Percentiles rank a stretch among this genome's conserved stretches.
phyloP scores from a whole-genome alignment of 1,284 basidiomycete genomes.

The Vanrija sp. region DNA sequence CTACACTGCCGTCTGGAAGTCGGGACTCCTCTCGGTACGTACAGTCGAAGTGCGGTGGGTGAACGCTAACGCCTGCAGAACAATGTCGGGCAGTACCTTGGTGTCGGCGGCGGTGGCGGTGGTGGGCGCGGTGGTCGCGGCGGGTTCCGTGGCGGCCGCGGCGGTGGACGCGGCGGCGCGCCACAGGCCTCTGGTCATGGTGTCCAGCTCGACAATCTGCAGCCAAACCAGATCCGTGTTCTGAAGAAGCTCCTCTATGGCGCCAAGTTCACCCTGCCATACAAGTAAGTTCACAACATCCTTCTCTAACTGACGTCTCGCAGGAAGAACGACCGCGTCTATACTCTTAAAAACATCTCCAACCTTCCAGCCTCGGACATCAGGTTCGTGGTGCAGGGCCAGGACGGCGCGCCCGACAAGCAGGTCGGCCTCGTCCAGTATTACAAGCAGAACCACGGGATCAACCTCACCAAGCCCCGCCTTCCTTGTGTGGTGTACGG shows the following conservation, averaged over 20 bases:
- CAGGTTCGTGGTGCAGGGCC: constrained; percentile 36
- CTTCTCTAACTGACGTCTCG: not conserved
- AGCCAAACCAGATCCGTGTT: constrained; percentile 25
- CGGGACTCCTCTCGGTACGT: constrained; percentile 40
- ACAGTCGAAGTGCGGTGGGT: not conserved
- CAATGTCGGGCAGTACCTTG: constrained; percentile 33
- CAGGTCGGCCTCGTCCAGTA: constrained; percentile 40
- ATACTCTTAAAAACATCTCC: constrained; percentile 36
- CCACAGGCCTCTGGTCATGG: constrained; percentile 18
- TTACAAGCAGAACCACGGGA: constrained; percentile 44
- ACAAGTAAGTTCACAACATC: constrained; percentile 5
- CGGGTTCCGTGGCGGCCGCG: constrained; percentile 19
- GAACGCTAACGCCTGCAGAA: constrained; percentile 17
- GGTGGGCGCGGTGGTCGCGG: constrained; percentile 26
- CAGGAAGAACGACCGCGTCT: constrained; percentile 16
- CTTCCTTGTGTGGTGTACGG: constrained; percentile 46
- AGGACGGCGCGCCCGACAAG: constrained; percentile 35
- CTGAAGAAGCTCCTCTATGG: constrained; percentile 37
- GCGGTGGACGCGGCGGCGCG: constrained; percentile 15
- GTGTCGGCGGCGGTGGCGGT: constrained; percentile 31
- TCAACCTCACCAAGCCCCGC: constrained; percentile 35
- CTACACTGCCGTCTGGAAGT: constrained; percentile 44
- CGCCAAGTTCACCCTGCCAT: constrained; percentile 39
- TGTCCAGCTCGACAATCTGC: constrained; percentile 24
- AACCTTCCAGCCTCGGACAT: constrained; percentile 31